A percentile compares a stretch with the other conserved stretches of the same genome.
These are phyloP conservation scores for Eucalyptus microcorys DNA, from an alignment of 345 rosid genomes.

Conservation along the genomic window DNA sequence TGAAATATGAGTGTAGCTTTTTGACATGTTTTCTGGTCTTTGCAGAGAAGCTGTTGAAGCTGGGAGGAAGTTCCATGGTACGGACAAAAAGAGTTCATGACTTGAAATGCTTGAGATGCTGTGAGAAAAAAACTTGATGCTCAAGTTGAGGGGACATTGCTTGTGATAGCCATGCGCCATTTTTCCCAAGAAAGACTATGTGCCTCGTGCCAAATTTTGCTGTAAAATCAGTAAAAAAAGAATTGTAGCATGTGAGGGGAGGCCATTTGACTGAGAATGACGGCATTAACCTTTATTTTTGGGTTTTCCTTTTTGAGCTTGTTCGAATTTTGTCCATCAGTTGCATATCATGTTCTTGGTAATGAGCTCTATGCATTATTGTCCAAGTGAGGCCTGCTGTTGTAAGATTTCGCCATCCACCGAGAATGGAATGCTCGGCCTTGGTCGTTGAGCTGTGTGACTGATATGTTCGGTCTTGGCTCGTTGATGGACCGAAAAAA, in stretches of 20 bases:
- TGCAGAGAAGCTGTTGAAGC: constrained; percentile 82
- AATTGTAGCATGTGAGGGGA: not conserved
- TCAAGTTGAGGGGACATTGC: not conserved
- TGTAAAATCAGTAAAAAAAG: not conserved
- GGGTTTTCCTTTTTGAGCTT: not conserved
- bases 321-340: not conserved
- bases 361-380: not conserved
- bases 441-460: not conserved
- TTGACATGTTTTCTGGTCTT: not conserved
- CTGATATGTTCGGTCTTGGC: not conserved
- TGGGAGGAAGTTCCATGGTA: constrained; percentile 56
- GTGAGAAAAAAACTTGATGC: not conserved
- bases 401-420: not conserved
- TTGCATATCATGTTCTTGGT: not conserved
- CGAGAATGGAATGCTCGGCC: not conserved
- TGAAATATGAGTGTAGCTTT: not conserved
- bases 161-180: not conserved
- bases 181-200: not conserved
- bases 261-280: not conserved
- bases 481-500: not conserved
- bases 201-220: not conserved
- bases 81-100: constrained; percentile 18
- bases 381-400: not conserved
- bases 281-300: not conserved
- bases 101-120: not conserved